phyloP scores from a whole-genome alignment of 2,329 filamentous ascomycete species.

The Fusarium sp. region DNA sequence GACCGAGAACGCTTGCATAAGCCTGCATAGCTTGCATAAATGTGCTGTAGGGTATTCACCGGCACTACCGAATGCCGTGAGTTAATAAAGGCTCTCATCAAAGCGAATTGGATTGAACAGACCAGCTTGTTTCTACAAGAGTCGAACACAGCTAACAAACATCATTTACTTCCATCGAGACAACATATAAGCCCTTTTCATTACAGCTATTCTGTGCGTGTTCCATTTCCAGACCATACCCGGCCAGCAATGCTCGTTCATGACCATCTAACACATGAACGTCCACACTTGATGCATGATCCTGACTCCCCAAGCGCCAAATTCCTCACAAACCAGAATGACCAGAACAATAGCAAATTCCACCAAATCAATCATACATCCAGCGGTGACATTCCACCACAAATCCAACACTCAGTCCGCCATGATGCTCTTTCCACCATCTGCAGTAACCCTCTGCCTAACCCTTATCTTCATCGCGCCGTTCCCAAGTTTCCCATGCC shows the following conservation, averaged over 20 bases:
- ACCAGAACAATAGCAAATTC: not conserved
- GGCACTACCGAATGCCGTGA: too few relatives aligned
- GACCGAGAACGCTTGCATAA: too few relatives aligned
- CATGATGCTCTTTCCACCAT: not conserved
- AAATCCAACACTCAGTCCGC: not conserved
- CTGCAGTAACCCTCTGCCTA: not conserved
- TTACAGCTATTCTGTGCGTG: not conserved
- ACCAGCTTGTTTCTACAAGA: fast-evolving
- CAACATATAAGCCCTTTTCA: too few relatives aligned
- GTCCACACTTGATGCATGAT: fast-evolving
- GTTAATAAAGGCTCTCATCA: too few relatives aligned
- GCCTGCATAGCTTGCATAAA: too few relatives aligned
- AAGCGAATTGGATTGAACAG: too few relatives aligned
- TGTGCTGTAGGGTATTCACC: too few relatives aligned
- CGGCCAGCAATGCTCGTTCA: not conserved
- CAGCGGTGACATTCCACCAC: fast-evolving
- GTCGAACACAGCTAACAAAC: fast-evolving
- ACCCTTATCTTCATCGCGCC: not conserved
- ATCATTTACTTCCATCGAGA: too few relatives aligned
- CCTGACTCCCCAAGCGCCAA: not conserved
- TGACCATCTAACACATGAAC: not conserved
- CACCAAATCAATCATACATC: not conserved
- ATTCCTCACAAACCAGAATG: not conserved
- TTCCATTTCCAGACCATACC: not conserved
- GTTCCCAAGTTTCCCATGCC: not conserved